A percentile compares a stretch with the other conserved stretches of the same genome.
phyloP scores from a whole-genome alignment of 2,329 filamentous ascomycete genomes.

The Xylariales sp. region DNA sequence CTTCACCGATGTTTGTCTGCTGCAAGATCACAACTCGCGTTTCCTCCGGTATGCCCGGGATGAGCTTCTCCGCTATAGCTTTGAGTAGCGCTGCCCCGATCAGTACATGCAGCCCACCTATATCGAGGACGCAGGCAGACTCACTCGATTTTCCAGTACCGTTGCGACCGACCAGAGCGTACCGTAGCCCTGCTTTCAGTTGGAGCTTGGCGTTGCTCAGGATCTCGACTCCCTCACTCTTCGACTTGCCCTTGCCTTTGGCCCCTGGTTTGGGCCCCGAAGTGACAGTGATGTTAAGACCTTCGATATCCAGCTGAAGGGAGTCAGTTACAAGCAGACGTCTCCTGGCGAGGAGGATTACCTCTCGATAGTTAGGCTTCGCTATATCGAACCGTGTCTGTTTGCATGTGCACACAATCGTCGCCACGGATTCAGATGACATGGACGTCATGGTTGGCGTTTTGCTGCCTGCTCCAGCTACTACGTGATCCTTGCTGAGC shows the following conservation, averaged over 20 bases:
- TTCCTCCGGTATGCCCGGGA: slow-evolving; percentile 67
- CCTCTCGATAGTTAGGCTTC: slow-evolving; percentile 52
- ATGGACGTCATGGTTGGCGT: slow-evolving; percentile 40
- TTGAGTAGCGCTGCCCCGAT: slow-evolving; percentile 55
- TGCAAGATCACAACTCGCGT: slow-evolving; percentile 65
- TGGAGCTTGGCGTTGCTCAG: slow-evolving; percentile 65
- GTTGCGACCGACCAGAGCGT: slow-evolving; percentile 76
- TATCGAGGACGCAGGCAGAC: slow-evolving; percentile 15
- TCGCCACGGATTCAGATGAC: slow-evolving; percentile 44
- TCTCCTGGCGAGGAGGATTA: slow-evolving; percentile 22
- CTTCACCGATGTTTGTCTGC: slow-evolving; percentile 50
- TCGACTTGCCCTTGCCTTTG: slow-evolving; percentile 48
- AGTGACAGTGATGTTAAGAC: slow-evolving; percentile 63
- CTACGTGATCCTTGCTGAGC: no score
- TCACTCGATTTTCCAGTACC: slow-evolving; percentile 78
- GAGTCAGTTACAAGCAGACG: background rate
- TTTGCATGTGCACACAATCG: slow-evolving; percentile 59
- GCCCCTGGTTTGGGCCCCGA: slow-evolving; percentile 32
- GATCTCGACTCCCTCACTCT: slow-evolving; percentile 56
- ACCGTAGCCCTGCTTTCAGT: slow-evolving; percentile 67
- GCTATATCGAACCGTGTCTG: slow-evolving; percentile 62
- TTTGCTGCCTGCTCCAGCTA: no score
- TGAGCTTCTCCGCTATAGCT: slow-evolving; percentile 72
- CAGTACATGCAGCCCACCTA: background rate
- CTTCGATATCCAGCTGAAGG: slow-evolving; percentile 63